Percentiles rank a stretch among this genome's conserved stretches.
Conservation (phyloP, 1,284 basidiomycete species). For the Apiotrichum siamense region DNA sequence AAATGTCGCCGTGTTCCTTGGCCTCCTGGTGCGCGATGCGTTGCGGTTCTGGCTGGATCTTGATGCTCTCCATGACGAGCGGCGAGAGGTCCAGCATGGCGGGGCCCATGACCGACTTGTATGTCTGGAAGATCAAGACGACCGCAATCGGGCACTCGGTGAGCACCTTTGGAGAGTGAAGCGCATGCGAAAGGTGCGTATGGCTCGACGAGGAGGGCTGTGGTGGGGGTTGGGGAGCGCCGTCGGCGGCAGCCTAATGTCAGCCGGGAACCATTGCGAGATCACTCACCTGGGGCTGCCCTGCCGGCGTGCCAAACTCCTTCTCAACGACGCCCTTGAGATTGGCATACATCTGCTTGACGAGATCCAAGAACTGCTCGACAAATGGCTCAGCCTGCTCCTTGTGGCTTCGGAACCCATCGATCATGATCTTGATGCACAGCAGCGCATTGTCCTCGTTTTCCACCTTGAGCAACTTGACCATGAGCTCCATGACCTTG, state of each 20-base stretch:
- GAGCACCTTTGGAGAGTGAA: slow-evolving; percentile 88
- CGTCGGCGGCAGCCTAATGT: slow-evolving; percentile 2
- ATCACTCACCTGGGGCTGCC: slow-evolving; percentile 21
- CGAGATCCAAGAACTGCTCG: slow-evolving; percentile 70
- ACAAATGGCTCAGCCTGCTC: slow-evolving; percentile 72
- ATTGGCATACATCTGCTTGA: slow-evolving; percentile 68
- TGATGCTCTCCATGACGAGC: slow-evolving; percentile 64
- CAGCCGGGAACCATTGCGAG: neutral
- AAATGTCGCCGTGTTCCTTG: slow-evolving; percentile 69
- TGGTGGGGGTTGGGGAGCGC: slow-evolving; percentile 9
- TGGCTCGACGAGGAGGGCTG: slow-evolving; percentile 14
- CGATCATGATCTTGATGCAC: slow-evolving; percentile 88
- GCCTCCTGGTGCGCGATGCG: slow-evolving; percentile 71
- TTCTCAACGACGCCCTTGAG: slow-evolving; percentile 70
- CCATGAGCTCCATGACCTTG: slow-evolving; percentile 65
- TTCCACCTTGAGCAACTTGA: slow-evolving; percentile 78
- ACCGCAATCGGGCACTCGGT: slow-evolving; percentile 92
- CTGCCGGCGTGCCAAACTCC: slow-evolving; percentile 53
- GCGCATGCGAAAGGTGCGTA: slow-evolving; percentile 39
- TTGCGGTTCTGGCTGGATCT: slow-evolving; percentile 82
- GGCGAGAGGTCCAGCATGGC: slow-evolving; percentile 69
- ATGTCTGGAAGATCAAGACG: slow-evolving; percentile 82
- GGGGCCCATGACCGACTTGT: slow-evolving; percentile 59
- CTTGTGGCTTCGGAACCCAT: slow-evolving; percentile 53
- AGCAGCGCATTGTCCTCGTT: slow-evolving; percentile 94